Percentiles rank a stretch among this genome's conserved stretches.
Evolutionary conservation across 2,329 filamentous ascomycete genomes (phyloP).

Genomic region (Teratosphaeria destructans): DNA sequence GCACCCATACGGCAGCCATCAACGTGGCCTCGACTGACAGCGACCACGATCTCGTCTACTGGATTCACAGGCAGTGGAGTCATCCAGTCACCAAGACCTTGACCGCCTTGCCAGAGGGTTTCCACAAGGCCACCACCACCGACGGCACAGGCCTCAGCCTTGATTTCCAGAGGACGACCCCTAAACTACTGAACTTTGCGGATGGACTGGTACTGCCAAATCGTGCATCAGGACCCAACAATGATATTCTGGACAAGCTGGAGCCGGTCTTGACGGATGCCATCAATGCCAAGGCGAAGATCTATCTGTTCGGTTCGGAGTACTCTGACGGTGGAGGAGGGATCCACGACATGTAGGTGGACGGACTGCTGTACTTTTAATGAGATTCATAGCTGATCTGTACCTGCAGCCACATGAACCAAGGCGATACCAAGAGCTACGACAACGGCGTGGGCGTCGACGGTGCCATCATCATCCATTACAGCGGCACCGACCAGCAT

Average conservation of each 20-base stretch:
- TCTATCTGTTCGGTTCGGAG: conserved; percentile 30
- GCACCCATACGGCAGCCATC: conserved; percentile 20
- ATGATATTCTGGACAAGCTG: conserved; percentile 27
- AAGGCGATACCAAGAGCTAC: conserved; percentile 24
- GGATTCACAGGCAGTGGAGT: conserved; percentile 21
- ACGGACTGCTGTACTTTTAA: not conserved
- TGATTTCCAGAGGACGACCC: conserved; percentile 13
- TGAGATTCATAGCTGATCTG: not conserved
- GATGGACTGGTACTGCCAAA: conserved; percentile 10
- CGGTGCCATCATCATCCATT: conserved; percentile 28
- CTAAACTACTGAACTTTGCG: conserved; percentile 8
- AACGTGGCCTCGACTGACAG: conserved; percentile 25
- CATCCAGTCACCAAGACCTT: conserved; percentile 20
- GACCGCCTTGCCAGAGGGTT: conserved; percentile 14
- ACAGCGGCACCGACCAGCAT: conserved; percentile 19
- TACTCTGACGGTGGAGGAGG: conserved; percentile 19
- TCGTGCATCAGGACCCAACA: conserved; percentile 5
- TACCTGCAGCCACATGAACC: conserved; percentile 28
- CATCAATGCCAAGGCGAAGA: conserved; percentile 26
- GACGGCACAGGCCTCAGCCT: conserved; percentile 8
- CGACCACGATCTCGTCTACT: conserved; percentile 24
- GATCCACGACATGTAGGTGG: conserved; percentile 26
- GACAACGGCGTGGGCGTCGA: conserved; percentile 30
- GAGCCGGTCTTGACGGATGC: conserved; percentile 27
- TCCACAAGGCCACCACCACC: conserved; percentile 15